These are phyloP conservation scores for Turritis glabra DNA, from an alignment of 345 rosid genomes.

Conservation along the genomic window DNA sequence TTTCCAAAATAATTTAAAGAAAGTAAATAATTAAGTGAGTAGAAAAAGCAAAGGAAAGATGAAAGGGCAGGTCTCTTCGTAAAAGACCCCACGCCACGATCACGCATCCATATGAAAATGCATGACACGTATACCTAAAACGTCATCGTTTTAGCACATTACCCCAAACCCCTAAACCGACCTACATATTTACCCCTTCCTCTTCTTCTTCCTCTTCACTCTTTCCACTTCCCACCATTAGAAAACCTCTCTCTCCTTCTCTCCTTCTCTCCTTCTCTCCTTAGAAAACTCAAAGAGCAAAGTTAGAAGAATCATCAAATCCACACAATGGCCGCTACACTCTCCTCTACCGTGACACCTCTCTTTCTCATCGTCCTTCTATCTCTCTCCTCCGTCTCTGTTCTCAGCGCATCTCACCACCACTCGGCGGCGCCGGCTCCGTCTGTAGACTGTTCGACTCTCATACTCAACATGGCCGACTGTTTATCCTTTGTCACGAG, in stretches of 20 bases:
- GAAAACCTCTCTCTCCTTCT: background rate
- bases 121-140: conserved; percentile 38
- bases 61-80: conserved; percentile 34
- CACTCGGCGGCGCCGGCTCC: conserved; percentile 38
- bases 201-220: background rate
- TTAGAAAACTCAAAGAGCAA: background rate
- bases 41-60: conserved; percentile 12
- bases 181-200: background rate
- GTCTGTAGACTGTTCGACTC: conserved; percentile 35
- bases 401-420: conserved; percentile 32
- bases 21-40: background rate
- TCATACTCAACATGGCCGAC: conserved; percentile 48
- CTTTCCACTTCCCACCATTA: background rate
- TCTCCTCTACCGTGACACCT: background rate
- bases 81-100: conserved; percentile 38
- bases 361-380: background rate
- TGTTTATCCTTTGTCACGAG: conserved; percentile 45
- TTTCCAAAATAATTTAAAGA: background rate
- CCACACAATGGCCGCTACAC: conserved; percentile 6
- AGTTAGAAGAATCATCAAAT: background rate
- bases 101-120: conserved; percentile 29
- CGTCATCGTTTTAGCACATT: conserved; percentile 28
- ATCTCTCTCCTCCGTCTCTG: conserved; percentile 10
- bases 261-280: background rate
- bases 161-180: conserved; percentile 27